A percentile compares a stretch with the other conserved stretches of the same genome.
Conservation (phyloP, 2,329 filamentous ascomycete species). For the Teratosphaeria viscida region DNA sequence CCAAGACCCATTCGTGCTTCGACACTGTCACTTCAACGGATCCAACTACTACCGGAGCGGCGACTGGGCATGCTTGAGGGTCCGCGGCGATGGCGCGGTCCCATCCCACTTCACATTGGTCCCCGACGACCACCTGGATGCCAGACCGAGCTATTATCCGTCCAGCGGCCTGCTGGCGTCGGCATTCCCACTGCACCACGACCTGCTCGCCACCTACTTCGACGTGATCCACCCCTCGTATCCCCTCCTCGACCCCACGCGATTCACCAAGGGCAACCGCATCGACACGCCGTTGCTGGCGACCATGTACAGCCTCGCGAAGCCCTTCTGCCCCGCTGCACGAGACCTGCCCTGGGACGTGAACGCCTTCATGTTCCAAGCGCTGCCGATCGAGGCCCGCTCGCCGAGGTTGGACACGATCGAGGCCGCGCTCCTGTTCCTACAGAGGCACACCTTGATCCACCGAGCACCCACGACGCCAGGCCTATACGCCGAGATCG, state of each 20-base stretch:
- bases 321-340: constrained; percentile 11
- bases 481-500: constrained; percentile 12
- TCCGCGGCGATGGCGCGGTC: constrained; percentile 4
- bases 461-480: constrained; percentile 8
- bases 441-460: constrained; percentile 10
- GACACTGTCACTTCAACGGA: constrained; percentile 12
- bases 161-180: constrained; percentile 9
- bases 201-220: constrained; percentile 13
- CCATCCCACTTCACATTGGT: constrained; percentile 7
- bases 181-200: constrained; percentile 13
- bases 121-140: constrained; percentile 8
- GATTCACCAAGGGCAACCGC: constrained; percentile 14
- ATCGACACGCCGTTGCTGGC: constrained; percentile 13
- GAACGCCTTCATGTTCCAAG: constrained; percentile 10
- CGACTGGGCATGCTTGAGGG: constrained; percentile 12
- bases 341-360: constrained; percentile 4
- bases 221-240: constrained; percentile 14
- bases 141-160: constrained; percentile 11
- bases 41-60: constrained; percentile 13
- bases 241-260: constrained; percentile 11
- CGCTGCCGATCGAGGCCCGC: constrained; percentile 10
- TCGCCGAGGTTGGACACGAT: constrained; percentile 12
- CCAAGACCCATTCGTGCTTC: constrained; percentile 12
- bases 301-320: constrained; percentile 13
- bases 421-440: constrained; percentile 10